Evolutionary conservation across 2,329 filamentous ascomycete genomes (phyloP), one percentile per base, ranked within the genome.

Genomic region (Neonectria punicea): DNA sequence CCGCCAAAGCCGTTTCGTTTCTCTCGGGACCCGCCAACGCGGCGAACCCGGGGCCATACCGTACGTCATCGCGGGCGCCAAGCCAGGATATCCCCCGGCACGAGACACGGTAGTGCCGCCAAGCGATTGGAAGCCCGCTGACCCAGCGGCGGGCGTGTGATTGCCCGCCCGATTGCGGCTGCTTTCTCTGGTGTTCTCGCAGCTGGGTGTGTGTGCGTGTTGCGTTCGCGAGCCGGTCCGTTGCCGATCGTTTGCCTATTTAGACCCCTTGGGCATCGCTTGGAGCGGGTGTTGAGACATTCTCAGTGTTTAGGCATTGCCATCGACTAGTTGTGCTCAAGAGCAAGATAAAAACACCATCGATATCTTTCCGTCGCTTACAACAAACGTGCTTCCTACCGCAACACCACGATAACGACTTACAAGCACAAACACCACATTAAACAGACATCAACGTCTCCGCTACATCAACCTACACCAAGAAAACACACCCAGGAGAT

Each of bases 31-130:
- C 28, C 36, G 13, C 14, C 14, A 39, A 39, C 36, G 50, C 61
- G 61, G 55, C 49, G 53, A 18, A 22, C 8, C 53, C 41, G n/a
- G 18, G 30, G 25, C 25, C 25, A 5, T 25, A 25, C 54, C 49
- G 50, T 65, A 69, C 67, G 65, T 69, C 67, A 69, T 69, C 46
- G 50, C 51, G n/a, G 44, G 44, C 43, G 44, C 18, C 41, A 18
- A 28, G 22, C 67, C 55, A 39, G 67, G 58, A 67, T 61, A 67
- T 62, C 67, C 67, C 67, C 36, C 25, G 34, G 60, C 67, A 68
- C 67, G 61, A 65, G 64, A 68, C 66, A 53, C 50, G 25, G n/a
- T 36, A 63, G 53, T 51, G 32, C 36, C 13, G n/a, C 61, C 9
- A 30, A 43, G 55, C 61, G 55, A 63, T 47, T 65, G 49, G 58